Base-by-base conservation (phyloP, 2,329 filamentous ascomycete genomes). In the Neonectria faginata region DNA sequence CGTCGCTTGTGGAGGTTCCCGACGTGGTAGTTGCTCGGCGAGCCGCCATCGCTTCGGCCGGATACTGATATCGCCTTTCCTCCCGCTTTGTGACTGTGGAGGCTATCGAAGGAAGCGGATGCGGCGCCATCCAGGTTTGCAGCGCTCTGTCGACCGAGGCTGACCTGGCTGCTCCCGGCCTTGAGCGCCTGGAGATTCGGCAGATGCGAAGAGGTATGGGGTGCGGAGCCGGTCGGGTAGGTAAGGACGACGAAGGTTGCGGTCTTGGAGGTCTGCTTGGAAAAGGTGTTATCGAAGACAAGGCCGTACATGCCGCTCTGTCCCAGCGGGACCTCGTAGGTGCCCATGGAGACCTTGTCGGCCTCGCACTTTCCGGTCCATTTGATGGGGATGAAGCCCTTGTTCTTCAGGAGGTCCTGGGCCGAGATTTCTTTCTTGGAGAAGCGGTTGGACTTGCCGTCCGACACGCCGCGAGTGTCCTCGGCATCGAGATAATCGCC, bases 211-310 rank as follows among this genome's bases (percentile, higher is more conserved):
- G 89, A 89, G 16, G 89, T 89, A 74, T 93, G 92, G 1, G 93
- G 93, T 36, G 92, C 88, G 6, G 89, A 87, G 70, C 90, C 91
- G 39, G 93, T 94, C 10, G 95, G 94, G 75, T 98, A 97, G 42
- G 94, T 98, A 77, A 98, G 87, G 57, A 99, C 88, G 39, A 97
- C 94, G 75, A 99, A 93, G 8, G 95, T 98, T 20, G 94, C 94
- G 31, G 92, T 97, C 82, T 99, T 99, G 57, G 94, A 96, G 45
- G 92, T 91, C 78, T 91, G 92, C 81, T 97, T 98, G 65, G 94
- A 97, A 78, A 99, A 99, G 29, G 96, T 99, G 76, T 99, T 99
- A 86, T 99, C 96, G 76, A 99, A 97, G 33, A 98, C 93, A 66
- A 99, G 84, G 61, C 94, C 96, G 77, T 97, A 99, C 88, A 97